Evolutionary conservation across 345 rosid genomes (phyloP).

Genomic region (Gossypioides kirkii): DNA sequence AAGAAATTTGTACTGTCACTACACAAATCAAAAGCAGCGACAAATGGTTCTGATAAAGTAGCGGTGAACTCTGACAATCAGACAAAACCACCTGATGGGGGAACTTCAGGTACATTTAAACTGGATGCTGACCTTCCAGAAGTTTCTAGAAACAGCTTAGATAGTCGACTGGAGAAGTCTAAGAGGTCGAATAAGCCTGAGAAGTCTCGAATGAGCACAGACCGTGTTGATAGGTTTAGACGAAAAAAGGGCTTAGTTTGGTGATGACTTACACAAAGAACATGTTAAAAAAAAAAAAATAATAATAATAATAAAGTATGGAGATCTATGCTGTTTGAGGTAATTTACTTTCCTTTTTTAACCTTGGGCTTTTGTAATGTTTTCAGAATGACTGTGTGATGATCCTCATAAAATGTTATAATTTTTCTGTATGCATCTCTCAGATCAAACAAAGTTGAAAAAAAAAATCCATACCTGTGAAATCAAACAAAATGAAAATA

Average conservation of each 20-base stretch:
- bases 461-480: slow-evolving; percentile 20
- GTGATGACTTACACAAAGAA: slow-evolving; percentile 46
- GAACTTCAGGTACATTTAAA: slow-evolving; percentile 62
- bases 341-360: slow-evolving; percentile 15
- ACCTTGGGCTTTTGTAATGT: slow-evolving; percentile 15
- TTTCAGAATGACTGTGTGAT: slow-evolving; percentile 21
- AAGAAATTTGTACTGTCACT: slow-evolving; percentile 63
- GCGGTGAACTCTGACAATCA: slow-evolving; percentile 34
- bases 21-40: slow-evolving; percentile 46
- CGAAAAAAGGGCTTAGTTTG: slow-evolving; percentile 66
- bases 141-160: slow-evolving; percentile 91
- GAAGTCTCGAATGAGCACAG: slow-evolving; percentile 92
- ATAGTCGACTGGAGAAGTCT: slow-evolving; percentile 86
- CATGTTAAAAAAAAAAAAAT: slow-evolving; percentile 18
- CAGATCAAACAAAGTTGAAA: slow-evolving; percentile 12
- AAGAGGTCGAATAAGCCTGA: slow-evolving; percentile 81
- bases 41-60: slow-evolving; percentile 38
- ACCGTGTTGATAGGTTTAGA: slow-evolving; percentile 72
- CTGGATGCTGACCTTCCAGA: slow-evolving; percentile 64
- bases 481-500: slow-evolving; percentile 10
- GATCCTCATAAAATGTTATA: slow-evolving; percentile 21
- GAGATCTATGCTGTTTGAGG: slow-evolving; percentile 18
- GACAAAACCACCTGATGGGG: slow-evolving; percentile 50
- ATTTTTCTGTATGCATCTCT: slow-evolving; percentile 29
- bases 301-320: too few relatives aligned